A percentile compares a stretch with the other conserved stretches of the same genome.
These are phyloP conservation scores for Plasmodium ovale DNA, from an alignment of 169 alveolate species.

Conservation along the genomic window DNA sequence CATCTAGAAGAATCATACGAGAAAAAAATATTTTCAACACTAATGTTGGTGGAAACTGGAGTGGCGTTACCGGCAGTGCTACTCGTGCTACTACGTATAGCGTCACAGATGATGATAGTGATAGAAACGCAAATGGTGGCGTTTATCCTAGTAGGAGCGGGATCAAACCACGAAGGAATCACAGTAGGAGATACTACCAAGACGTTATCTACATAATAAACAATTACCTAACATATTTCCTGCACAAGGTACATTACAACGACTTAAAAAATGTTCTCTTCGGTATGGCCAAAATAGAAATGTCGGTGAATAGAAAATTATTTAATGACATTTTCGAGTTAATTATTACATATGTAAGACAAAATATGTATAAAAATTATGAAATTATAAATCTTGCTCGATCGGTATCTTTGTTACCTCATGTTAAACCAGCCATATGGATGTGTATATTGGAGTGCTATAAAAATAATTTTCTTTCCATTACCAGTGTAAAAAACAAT, in stretches of 20 bases:
- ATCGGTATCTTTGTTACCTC: conserved; percentile 59
- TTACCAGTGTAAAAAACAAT: conserved; percentile 53
- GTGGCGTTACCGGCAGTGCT: background rate
- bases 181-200: conserved; percentile 52
- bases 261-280: conserved; percentile 70
- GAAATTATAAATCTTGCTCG: conserved; percentile 64
- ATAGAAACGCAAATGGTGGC: background rate
- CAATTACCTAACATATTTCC: conserved; percentile 33
- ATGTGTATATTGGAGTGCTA: conserved; percentile 18
- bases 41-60: conserved; percentile 2
- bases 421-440: conserved; percentile 49
- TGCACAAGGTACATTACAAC: conserved; percentile 54
- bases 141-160: background rate
- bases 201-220: conserved; percentile 54
- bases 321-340: conserved; percentile 40
- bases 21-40: conserved; percentile 32
- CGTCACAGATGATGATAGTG: background rate
- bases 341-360: conserved; percentile 13
- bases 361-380: conserved; percentile 49
- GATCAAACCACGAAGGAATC: conserved; percentile 16
- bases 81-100: no score
- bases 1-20: conserved; percentile 35
- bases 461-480: conserved; percentile 32
- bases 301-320: conserved; percentile 50
- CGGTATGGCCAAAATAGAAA: conserved; percentile 74